Evolutionary conservation across 345 rosid genomes (phyloP).

Genomic region (Citrus glauca): DNA sequence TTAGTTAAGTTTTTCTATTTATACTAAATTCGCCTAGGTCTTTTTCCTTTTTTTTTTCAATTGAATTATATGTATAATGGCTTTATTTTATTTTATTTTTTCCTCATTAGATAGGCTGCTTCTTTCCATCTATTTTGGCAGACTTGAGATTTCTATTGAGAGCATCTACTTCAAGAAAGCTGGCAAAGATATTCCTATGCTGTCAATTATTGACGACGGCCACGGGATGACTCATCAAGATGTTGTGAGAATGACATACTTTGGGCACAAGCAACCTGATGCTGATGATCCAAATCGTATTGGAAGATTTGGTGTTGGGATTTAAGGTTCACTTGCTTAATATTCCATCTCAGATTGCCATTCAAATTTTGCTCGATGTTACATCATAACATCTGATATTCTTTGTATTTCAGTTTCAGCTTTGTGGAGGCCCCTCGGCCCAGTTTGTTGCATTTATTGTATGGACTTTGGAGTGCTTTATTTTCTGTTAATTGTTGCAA

Average conservation of each 20-base stretch:
- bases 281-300: conserved; percentile 24
- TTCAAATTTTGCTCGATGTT: background rate
- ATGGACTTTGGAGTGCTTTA: background rate
- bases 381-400: background rate
- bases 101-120: background rate
- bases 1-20: background rate
- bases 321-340: conserved; percentile 25
- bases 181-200: conserved; percentile 32
- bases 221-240: conserved; percentile 34
- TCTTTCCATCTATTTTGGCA: conserved; percentile 13
- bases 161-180: conserved; percentile 20
- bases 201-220: conserved; percentile 35
- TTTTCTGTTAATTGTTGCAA: background rate
- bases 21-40: background rate
- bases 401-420: background rate
- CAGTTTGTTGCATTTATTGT: background rate
- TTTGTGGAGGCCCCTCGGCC: background rate
- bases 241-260: conserved; percentile 29
- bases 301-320: conserved; percentile 42
- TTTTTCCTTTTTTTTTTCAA: background rate
- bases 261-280: conserved; percentile 37
- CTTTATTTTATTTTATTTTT: background rate
- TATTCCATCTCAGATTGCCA: background rate
- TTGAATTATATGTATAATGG: background rate
- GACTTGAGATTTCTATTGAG: conserved; percentile 31